These are phyloP conservation scores for Hordeum pubiflorum DNA, from an alignment of 202 grass and related monocot species.

Conservation along the genomic window DNA sequence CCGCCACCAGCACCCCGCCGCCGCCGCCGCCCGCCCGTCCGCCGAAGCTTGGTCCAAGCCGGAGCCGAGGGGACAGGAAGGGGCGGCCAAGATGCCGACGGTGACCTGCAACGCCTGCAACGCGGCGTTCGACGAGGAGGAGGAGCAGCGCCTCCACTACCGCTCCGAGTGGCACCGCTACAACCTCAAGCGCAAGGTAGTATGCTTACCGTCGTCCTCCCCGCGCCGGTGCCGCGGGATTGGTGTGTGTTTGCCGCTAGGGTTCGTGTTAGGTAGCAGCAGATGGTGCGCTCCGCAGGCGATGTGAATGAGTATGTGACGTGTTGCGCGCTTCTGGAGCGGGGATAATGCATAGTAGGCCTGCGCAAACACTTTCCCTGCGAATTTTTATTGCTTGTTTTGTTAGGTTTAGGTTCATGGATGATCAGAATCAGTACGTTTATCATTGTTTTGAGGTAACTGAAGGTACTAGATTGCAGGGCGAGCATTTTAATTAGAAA, in stretches of 20 bases:
- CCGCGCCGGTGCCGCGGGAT: neutral
- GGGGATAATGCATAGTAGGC: neutral
- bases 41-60: neutral
- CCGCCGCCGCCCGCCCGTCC: no score
- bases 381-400: neutral
- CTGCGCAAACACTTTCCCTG: neutral
- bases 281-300: neutral
- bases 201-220: neutral
- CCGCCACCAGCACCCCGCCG: neutral
- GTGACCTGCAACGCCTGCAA: slow-evolving; percentile 93
- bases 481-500: neutral
- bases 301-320: neutral
- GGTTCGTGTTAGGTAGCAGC: slow-evolving; percentile 6
- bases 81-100: slow-evolving; percentile 47
- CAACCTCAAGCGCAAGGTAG: slow-evolving; percentile 98
- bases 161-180: slow-evolving; percentile 95
- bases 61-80: neutral
- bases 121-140: slow-evolving; percentile 61
- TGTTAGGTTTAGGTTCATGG: neutral
- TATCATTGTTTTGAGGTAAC: neutral
- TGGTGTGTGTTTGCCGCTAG: neutral
- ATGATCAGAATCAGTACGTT: neutral
- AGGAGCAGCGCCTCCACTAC: slow-evolving; percentile 75
- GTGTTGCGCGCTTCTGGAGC: neutral
- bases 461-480: neutral